Conservation (phyloP, 305 asterid species). For the Fraxinus latifolia region DNA sequence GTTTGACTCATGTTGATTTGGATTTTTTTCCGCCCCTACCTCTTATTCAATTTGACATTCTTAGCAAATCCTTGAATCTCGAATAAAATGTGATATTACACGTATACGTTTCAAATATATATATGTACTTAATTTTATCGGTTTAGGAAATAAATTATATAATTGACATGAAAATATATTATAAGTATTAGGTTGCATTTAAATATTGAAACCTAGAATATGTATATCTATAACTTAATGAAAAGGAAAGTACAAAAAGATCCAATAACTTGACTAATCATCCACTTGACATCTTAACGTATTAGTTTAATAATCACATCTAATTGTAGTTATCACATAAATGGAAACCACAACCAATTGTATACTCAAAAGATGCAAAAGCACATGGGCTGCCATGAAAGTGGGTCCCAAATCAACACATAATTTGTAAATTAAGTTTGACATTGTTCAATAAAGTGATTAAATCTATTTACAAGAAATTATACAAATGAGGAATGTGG, state of each 20-base stretch:
- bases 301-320: not conserved
- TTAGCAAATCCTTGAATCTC: not conserved
- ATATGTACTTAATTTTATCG: not conserved
- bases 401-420: not conserved
- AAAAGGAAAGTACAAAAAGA: not conserved
- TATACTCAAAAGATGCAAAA: not conserved
- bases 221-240: not conserved
- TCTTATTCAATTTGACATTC: not conserved
- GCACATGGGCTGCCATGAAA: slow-evolving; percentile 5
- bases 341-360: not conserved
- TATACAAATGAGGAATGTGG: not conserved
- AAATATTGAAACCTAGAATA: not conserved
- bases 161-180: not conserved
- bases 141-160: not conserved
- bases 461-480: not conserved
- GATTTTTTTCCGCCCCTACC: not conserved
- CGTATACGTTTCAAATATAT: not conserved
- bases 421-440: not conserved
- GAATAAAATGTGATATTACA: not conserved
- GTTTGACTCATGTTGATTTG: not conserved
- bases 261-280: not conserved
- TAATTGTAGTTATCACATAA: not conserved
- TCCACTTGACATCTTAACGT: not conserved
- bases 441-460: not conserved
- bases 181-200: not conserved